Evolutionary conservation across 2,329 filamentous ascomycete genomes (phyloP), one percentile per base, ranked within the genome.

Genomic region (Thelonectria blattea): DNA sequence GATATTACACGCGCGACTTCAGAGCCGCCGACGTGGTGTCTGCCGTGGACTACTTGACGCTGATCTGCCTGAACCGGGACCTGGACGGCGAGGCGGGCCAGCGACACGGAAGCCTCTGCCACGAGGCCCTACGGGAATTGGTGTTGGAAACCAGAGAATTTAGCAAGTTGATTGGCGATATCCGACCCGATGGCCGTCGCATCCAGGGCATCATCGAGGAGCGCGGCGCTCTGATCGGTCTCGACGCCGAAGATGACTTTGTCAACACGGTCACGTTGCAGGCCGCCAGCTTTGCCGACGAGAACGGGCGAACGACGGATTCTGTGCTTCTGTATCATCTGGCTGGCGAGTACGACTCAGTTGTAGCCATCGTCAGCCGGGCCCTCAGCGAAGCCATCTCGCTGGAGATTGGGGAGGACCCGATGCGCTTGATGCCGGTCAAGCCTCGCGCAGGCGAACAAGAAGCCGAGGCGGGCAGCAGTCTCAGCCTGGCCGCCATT

Each of bases 141-240:
- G 93, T 97, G 24, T 83, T 99, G n/a, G 95, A 99, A 78, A 97
- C 93, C 18, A 88, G 94, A 66, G 95, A 99, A 73, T 99, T 98
- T 76, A 94, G 93, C 71, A 91, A 92, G 71, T 82, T 99, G 14
- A 88, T 99, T 50, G 95, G 96, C 54, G 96, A 99, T 74, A 93
- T 99, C 69, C 86, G 88, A 61, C 86, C 88, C 2, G 92, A 98
- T 72, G 95, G 95, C 20, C 89, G 88, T 62, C 89, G 93, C 60
- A 92, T 97, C 67, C 88, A 87, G 59, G 95, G 95, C 52, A 86
- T 92, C 24, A 93, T 99, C 64, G 93, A 98, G 76, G 86, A 93
- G 71, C 91, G 94, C 39, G 87, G 93, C 43, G 82, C 85, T 30
- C 83, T 99, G 57, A 94, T 99, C 72, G 90, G 89, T 42, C 82